Percentiles rank a stretch among this genome's conserved stretches.
Evolutionary conservation across 2,329 filamentous ascomycete species (phyloP).

Genomic region (Penicillium crustosum): DNA sequence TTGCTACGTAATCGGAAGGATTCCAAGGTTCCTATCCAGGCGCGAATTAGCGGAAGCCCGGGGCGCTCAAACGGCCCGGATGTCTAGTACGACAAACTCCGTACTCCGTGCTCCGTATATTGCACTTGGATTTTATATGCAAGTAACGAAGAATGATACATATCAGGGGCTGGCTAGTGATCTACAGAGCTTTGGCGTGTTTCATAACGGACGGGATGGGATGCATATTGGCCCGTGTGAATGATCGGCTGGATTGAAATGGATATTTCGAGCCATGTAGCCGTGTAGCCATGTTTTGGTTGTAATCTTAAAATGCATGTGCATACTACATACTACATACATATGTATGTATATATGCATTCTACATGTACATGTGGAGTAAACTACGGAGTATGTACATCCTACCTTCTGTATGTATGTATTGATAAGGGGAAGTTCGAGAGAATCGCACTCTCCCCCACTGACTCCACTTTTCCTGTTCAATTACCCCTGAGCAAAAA

Average conservation of each 20-base stretch:
- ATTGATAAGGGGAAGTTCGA: not conserved
- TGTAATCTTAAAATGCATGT: not conserved
- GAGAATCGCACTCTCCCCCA: slow-evolving; percentile 7
- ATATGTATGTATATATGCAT: no score
- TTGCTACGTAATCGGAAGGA: not conserved
- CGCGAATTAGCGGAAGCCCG: slow-evolving; percentile 1
- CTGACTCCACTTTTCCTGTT: slow-evolving; percentile 18
- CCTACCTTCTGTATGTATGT: not conserved
- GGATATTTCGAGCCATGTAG: not conserved
- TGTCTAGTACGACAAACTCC: not conserved
- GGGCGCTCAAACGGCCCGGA: not conserved
- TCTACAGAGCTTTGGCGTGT: slow-evolving; percentile 24
- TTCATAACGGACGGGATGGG: slow-evolving; percentile 23
- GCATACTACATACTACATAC: slow-evolving; percentile 6
- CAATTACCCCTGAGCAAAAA: slow-evolving; percentile 22
- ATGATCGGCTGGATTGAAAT: slow-evolving; percentile 10
- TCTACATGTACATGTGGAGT: no score
- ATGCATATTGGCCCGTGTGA: slow-evolving; percentile 22
- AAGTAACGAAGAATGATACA: not conserved
- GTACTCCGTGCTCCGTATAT: not conserved
- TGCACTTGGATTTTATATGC: slow-evolving; percentile 2
- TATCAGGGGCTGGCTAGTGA: slow-evolving; percentile 15
- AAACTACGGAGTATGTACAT: not conserved
- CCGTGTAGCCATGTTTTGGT: not conserved
- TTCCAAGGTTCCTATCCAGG: not conserved